These are phyloP conservation scores for Schizothecium vesticola DNA, from an alignment of 495 filamentous ascomycete species.

Conservation along the genomic window DNA sequence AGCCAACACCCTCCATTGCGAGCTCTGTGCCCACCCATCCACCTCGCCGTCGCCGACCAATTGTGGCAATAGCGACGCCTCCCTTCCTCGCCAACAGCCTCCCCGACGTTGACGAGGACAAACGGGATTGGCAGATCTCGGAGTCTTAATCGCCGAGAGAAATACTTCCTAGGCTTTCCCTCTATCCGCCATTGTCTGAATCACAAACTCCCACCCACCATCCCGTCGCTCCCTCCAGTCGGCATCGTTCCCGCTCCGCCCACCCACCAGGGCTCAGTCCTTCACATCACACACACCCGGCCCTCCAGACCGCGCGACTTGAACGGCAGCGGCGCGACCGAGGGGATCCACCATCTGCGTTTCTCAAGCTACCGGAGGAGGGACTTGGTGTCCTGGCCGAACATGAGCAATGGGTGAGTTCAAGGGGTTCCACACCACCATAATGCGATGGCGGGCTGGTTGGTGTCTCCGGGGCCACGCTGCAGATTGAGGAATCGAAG, in stretches of 20 bases:
- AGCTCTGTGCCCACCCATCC: neutral
- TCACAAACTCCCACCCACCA: neutral
- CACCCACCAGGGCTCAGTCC: neutral
- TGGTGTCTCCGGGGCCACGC: neutral
- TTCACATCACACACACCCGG: neutral
- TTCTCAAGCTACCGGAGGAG: neutral
- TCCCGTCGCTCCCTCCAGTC: neutral
- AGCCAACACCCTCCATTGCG: neutral
- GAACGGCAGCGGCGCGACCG: conserved; percentile 7
- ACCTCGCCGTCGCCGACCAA: neutral
- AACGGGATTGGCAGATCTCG: conserved; percentile 5
- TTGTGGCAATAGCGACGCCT: neutral
- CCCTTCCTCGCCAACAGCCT: neutral
- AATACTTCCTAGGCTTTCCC: neutral
- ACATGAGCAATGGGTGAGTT: conserved; percentile 16
- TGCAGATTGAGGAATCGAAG: neutral
- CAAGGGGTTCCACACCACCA: neutral
- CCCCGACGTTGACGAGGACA: neutral
- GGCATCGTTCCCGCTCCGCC: neutral
- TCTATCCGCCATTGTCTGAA: neutral
- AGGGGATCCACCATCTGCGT: conserved; percentile 4
- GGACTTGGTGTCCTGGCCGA: neutral
- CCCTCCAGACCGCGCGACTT: neutral
- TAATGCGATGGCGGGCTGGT: neutral
- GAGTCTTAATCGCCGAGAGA: neutral